Conservation (phyloP, 106 monocot species). For the Dendrobium huoshanense region DNA sequence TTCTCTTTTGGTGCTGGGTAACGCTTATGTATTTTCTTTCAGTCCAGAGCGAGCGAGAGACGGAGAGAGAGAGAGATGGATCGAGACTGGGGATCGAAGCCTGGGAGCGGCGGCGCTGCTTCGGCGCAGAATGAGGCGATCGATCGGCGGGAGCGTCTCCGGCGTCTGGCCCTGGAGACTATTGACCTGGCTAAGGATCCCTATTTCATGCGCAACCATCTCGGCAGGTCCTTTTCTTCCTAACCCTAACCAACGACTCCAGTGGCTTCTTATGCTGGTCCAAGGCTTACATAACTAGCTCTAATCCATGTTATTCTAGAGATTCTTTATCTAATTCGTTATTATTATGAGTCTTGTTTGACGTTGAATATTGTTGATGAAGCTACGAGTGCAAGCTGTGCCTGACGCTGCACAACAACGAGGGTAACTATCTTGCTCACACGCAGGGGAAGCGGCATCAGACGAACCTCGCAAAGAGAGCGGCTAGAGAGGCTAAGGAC, state of each 20-base stretch:
- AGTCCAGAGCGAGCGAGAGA: too few species aligned
- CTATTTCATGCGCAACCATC: conserved; percentile 98
- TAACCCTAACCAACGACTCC: conserved; percentile 27
- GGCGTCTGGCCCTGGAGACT: conserved; percentile 88
- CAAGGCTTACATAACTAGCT: background rate
- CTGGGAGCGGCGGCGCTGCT: conserved; percentile 92
- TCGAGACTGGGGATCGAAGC: conserved; percentile 94
- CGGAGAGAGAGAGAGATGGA: conserved; percentile 40
- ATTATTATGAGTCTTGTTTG: conserved; percentile 2
- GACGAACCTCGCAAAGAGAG: conserved; percentile 95
- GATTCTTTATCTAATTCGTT: background rate
- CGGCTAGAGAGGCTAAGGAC: conserved; percentile 97
- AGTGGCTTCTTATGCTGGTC: background rate
- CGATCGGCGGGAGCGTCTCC: conserved; percentile 87
- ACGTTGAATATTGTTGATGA: background rate
- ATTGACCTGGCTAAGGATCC: conserved; percentile 99
- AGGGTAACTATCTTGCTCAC: conserved; percentile 95
- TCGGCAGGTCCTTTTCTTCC: conserved; percentile 49
- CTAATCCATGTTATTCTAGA: background rate
- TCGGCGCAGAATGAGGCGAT: conserved; percentile 96
- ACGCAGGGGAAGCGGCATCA: conserved; percentile 98
- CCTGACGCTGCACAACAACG: conserved; percentile 95
- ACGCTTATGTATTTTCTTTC: too few species aligned
- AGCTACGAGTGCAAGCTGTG: conserved; percentile 97
- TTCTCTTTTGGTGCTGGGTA: too few species aligned